phyloP scores from a whole-genome alignment of 2,329 filamentous ascomycete genomes.

The Tolypocladium inflatum region DNA sequence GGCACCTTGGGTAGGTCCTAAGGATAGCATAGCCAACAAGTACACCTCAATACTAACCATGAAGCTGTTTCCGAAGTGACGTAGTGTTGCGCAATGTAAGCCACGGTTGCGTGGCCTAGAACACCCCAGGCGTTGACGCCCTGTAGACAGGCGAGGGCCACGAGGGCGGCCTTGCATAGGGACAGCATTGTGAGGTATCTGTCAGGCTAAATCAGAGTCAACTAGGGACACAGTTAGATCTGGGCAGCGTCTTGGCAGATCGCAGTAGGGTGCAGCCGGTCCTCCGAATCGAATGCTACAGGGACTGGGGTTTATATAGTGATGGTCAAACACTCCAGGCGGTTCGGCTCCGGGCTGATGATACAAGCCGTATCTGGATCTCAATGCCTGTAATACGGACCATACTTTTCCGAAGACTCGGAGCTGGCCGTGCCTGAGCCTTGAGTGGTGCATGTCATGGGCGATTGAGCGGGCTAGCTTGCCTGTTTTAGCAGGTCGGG shows the following conservation, averaged over 20 bases:
- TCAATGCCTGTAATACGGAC: background rate
- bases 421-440: background rate
- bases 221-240: background rate
- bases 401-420: background rate
- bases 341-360: background rate
- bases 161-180: slow-evolving; percentile 4
- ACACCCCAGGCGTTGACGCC: slow-evolving; percentile 26
- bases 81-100: slow-evolving; percentile 41
- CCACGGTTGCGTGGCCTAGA: slow-evolving; percentile 43
- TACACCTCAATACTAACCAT: slow-evolving; percentile 2
- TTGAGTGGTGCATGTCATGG: background rate
- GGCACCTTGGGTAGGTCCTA: background rate
- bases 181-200: slow-evolving; percentile 3
- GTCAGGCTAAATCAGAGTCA: background rate
- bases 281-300: background rate
- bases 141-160: slow-evolving; percentile 6
- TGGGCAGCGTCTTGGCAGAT: background rate
- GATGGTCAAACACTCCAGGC: background rate
- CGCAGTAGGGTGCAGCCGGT: too few species aligned
- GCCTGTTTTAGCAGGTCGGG: slow-evolving; percentile 11
- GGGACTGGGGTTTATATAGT: background rate
- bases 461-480: slow-evolving; percentile 1
- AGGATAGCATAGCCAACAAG: background rate
- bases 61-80: slow-evolving; percentile 27
- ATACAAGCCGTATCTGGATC: background rate